Base-by-base conservation (phyloP, 1,139 yeast genomes). In the Debaryomyces coudertii region DNA sequence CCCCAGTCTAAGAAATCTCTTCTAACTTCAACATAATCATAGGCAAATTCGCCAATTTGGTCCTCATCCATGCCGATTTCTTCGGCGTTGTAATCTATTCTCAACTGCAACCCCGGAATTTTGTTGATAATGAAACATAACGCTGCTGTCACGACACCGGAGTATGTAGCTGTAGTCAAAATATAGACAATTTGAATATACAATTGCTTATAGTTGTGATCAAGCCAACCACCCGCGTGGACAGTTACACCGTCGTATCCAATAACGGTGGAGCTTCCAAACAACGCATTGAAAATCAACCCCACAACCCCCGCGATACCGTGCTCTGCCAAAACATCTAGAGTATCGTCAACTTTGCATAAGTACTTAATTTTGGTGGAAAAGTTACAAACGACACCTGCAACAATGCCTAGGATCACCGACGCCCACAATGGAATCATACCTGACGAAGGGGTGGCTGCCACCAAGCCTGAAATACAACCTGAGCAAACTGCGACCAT, bases 11-110 rank as follows among this genome's bases (percentile, higher is more conserved):
- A 79, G 69, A 87, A 92, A 68, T 92, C 96, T 65, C 98, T 82
- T 68, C 98, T 82, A 16, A 92, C 96, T 72, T 93, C 99, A 48
- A 93, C 97, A 63, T 90, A 93, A 69, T 93, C 98, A 65, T 92
- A 93, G 18, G 99, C 99, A 70, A 93, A 93, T 68, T 93, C 98
- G 45, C 99, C 99, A 56, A 93, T 89, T 71, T 93, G 97, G 67
- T 90, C 96, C 66, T 93, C 98, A 66, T 93, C 99, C 69, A 90
- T 81, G 50, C 99, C 99, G 25, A 76, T 73, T 55, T 86, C 89
- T 66, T 93, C 99, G 14, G 85, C 97, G 44, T 85, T 85, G 63
- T 89, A 95, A 52, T 82, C 78, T 7, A 90, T 88, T 58, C 98
- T 80, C 55, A 93, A 75, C 25, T 84, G 77, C 58, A 90, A 78